phyloP scores from a whole-genome alignment of 805 yeast genomes.

The Candida easanensis region DNA sequence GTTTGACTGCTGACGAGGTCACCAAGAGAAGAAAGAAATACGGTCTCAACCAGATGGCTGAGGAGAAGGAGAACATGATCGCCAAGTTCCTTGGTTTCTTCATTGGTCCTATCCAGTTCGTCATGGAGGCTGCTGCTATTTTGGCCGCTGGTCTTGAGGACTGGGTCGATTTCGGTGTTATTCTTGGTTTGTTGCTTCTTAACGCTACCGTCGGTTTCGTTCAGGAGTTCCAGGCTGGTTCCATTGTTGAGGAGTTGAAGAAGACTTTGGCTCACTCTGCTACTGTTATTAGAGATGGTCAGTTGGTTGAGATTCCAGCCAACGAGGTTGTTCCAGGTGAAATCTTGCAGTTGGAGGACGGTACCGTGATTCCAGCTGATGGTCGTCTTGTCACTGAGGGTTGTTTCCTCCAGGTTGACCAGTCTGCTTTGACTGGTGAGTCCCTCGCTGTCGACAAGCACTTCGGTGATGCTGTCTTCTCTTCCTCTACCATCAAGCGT shows the following conservation, averaged over 20 bases:
- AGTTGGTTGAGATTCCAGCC: constrained; percentile 70
- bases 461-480: constrained; percentile 82
- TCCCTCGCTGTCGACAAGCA: constrained; percentile 93
- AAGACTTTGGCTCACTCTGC: constrained; percentile 93
- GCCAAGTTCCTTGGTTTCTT: constrained; percentile 83
- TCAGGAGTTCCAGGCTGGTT: constrained; percentile 98
- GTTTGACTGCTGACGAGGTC: constrained; percentile 79
- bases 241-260: constrained; percentile 94
- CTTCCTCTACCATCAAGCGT: constrained; percentile 92
- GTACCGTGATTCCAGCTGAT: constrained; percentile 90
- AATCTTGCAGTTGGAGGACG: constrained; percentile 87
- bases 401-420: constrained; percentile 86
- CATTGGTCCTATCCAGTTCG: constrained; percentile 95
- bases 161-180: constrained; percentile 99
- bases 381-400: constrained; percentile 87
- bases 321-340: constrained; percentile 95
- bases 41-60: constrained; percentile 89
- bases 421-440: constrained; percentile 97
- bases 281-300: constrained; percentile 79
- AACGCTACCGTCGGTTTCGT: constrained; percentile 95
- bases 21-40: constrained; percentile 81
- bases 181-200: constrained; percentile 78
- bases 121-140: constrained; percentile 95
- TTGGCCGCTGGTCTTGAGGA: constrained; percentile 95
- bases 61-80: constrained; percentile 76